Percentiles rank a stretch among this genome's conserved stretches.
Evolutionary conservation across 345 rosid species (phyloP).

Genomic region (Durio zibethinus): DNA sequence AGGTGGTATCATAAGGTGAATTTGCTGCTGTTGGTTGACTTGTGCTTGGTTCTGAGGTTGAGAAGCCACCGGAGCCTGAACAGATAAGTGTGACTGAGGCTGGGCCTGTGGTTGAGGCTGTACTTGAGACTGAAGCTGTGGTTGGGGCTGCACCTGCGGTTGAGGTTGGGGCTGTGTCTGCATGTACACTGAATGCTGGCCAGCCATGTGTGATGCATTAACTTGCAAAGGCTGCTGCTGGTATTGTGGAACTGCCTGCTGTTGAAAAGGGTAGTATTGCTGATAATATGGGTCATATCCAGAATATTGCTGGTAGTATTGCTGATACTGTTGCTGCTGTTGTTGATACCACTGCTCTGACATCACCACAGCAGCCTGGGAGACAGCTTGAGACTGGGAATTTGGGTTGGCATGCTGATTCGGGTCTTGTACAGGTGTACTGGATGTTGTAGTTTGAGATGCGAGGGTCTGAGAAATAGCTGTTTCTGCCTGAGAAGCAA

Average conservation of each 20-base stretch:
- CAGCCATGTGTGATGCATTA: slow-evolving; percentile 17
- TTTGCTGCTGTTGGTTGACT: slow-evolving; percentile 35
- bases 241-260: slow-evolving; percentile 38
- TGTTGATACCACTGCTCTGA: slow-evolving; percentile 68
- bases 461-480: slow-evolving; percentile 40
- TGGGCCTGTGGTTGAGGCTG: slow-evolving; percentile 29
- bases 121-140: slow-evolving; percentile 17
- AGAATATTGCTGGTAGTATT: slow-evolving; percentile 64
- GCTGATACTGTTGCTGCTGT: slow-evolving; percentile 50
- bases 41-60: slow-evolving; percentile 40
- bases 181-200: slow-evolving; percentile 20
- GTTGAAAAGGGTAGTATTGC: slow-evolving; percentile 59
- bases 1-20: slow-evolving; percentile 22
- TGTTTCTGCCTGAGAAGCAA: slow-evolving; percentile 34
- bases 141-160: slow-evolving; percentile 19
- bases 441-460: slow-evolving; percentile 32
- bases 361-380: slow-evolving; percentile 40
- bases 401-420: slow-evolving; percentile 31
- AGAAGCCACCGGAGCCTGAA: slow-evolving; percentile 31
- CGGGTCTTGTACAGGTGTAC: slow-evolving; percentile 34
- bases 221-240: slow-evolving; percentile 38
- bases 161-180: slow-evolving; percentile 33
- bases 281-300: slow-evolving; percentile 54
- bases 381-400: slow-evolving; percentile 34
- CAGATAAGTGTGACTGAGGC: slow-evolving; percentile 25